Evolutionary conservation across 129 eudicot genomes (phyloP).

Genomic region (Flaveria robusta): DNA sequence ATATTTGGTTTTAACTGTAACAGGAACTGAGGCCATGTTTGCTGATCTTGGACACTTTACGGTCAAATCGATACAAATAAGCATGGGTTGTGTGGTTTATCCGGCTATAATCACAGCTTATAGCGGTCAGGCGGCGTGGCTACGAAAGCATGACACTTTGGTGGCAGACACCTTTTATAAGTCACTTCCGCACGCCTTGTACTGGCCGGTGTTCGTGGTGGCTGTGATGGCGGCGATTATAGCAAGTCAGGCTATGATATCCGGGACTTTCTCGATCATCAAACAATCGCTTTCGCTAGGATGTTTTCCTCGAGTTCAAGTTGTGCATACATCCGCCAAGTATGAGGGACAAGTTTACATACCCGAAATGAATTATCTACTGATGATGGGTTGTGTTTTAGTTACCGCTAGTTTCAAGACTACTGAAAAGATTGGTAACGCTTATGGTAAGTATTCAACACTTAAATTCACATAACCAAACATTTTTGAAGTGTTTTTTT

Average conservation of each 20-base stretch:
- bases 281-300: conserved; percentile 80
- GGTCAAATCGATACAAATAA: conserved; percentile 72
- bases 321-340: conserved; percentile 74
- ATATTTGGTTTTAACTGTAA: background rate
- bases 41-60: conserved; percentile 85
- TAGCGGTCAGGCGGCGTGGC: conserved; percentile 65
- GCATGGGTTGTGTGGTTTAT: conserved; percentile 68
- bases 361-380: conserved; percentile 72
- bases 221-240: conserved; percentile 79
- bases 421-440: conserved; percentile 66
- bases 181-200: conserved; percentile 59
- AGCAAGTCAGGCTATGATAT: conserved; percentile 87
- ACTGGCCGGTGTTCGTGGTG: conserved; percentile 79
- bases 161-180: conserved; percentile 57
- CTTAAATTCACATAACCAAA: background rate
- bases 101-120: conserved; percentile 70
- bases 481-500: background rate
- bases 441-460: conserved; percentile 56
- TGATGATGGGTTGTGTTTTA: conserved; percentile 71
- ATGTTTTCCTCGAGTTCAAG: conserved; percentile 77
- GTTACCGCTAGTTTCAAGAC: conserved; percentile 66
- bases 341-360: conserved; percentile 78
- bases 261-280: conserved; percentile 75
- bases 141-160: conserved; percentile 37
- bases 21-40: conserved; percentile 81